Conservation (phyloP, 2,329 filamentous ascomycete species). For the Alternaria sp. region DNA sequence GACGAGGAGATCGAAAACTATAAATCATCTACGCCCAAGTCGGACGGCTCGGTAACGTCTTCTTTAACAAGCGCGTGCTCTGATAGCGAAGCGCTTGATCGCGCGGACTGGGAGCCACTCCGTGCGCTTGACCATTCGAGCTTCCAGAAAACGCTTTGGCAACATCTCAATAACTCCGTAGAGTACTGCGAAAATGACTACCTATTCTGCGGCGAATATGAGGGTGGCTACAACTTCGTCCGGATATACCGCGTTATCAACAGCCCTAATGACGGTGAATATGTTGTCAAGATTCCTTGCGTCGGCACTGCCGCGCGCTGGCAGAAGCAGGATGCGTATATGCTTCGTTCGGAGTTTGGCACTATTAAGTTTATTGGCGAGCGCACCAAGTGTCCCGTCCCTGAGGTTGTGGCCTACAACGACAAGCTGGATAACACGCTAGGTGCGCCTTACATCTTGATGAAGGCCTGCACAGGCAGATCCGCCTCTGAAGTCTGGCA, state of each 20-base stretch:
- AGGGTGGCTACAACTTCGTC: neutral
- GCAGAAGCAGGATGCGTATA: neutral
- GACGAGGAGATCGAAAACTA: neutral
- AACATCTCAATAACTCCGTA: conserved; percentile 12
- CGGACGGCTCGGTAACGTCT: neutral
- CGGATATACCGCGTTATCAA: neutral
- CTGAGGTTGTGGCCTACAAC: neutral
- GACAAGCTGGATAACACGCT: neutral
- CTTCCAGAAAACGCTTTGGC: conserved; percentile 11
- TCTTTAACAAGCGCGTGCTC: neutral
- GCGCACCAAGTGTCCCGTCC: neutral
- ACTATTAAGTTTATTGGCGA: neutral
- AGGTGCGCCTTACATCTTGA: neutral
- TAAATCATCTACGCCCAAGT: neutral
- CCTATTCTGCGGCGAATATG: neutral
- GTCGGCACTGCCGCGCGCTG: neutral
- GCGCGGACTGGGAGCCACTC: neutral
- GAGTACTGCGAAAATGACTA: neutral
- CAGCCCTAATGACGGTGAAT: neutral
- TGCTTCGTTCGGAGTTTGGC: neutral
- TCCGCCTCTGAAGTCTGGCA: neutral
- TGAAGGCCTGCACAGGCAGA: neutral
- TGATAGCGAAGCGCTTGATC: neutral
- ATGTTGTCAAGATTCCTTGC: neutral
- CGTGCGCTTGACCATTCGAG: neutral